A percentile compares a stretch with the other conserved stretches of the same genome.
Conservation (phyloP, 139 green algal species). For the Deuterostichococcus epilithicus region DNA sequence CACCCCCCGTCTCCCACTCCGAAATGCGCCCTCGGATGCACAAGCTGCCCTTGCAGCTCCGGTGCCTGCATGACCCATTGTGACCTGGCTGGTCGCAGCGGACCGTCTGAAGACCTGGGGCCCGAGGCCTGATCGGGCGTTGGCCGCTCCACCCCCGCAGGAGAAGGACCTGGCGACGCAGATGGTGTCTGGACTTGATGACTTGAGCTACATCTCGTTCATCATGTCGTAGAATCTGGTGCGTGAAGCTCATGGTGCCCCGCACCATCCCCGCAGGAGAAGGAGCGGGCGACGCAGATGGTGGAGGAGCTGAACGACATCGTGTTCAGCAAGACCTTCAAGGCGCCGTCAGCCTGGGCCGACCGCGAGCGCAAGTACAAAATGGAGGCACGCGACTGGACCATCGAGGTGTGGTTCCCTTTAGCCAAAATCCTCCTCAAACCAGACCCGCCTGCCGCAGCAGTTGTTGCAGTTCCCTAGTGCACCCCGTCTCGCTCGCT, state of each 20-base stretch:
- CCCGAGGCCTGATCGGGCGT: neutral
- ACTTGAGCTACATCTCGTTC: conserved; percentile 7
- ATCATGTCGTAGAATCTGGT: too few relatives aligned
- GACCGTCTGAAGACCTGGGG: neutral
- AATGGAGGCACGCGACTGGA: conserved; percentile 30
- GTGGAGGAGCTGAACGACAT: conserved; percentile 45
- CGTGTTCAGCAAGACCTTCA: conserved; percentile 56
- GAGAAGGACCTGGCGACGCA: neutral
- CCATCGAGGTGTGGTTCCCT: neutral
- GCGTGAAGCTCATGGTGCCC: neutral
- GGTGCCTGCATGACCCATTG: neutral
- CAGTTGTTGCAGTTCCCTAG: neutral
- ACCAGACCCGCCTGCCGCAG: conserved; percentile 2
- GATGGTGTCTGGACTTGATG: neutral
- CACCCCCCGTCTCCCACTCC: neutral
- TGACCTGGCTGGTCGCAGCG: too few relatives aligned
- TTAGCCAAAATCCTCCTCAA: neutral
- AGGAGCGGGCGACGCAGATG: conserved; percentile 24
- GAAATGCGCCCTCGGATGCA: neutral
- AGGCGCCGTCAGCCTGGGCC: conserved; percentile 50
- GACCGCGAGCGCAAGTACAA: conserved; percentile 62
- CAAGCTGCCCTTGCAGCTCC: neutral
- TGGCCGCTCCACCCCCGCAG: neutral
- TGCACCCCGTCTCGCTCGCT: too few relatives aligned
- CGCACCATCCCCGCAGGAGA: conserved; percentile 9